A percentile compares a stretch with the other conserved stretches of the same genome.
Conservation (phyloP, 208 protist genomes). For the Leishmania arabica region DNA sequence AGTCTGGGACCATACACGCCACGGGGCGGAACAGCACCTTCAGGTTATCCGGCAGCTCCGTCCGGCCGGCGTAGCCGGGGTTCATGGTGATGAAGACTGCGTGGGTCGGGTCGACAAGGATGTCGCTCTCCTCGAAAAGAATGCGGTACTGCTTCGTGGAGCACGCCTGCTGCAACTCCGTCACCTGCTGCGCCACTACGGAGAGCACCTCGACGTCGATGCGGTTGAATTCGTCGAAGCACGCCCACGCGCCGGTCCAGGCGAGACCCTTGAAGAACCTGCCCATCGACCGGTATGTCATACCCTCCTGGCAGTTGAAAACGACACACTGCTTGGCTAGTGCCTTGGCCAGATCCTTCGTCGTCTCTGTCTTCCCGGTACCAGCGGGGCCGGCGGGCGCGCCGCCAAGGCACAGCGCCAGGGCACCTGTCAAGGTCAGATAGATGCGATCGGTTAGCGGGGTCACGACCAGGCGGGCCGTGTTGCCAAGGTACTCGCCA, state of each 20-base stretch:
- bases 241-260: conserved; percentile 97
- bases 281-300: conserved; percentile 96
- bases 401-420: conserved; percentile 94
- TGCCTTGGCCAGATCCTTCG: conserved; percentile 98
- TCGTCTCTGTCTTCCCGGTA: conserved; percentile 98
- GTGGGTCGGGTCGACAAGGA: conserved; percentile 94
- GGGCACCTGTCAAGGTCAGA: conserved; percentile 95
- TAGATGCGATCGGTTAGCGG: conserved; percentile 97
- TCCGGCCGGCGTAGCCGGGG: conserved; percentile 98
- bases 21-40: conserved; percentile 98
- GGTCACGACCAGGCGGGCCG: conserved; percentile 96
- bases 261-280: conserved; percentile 98
- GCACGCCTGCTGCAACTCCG: conserved; percentile 95
- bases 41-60: conserved; percentile 98
- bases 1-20: conserved; percentile 99
- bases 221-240: conserved; percentile 99
- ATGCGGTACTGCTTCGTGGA: conserved; percentile 92
- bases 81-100: conserved; percentile 99
- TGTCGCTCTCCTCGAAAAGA: conserved; percentile 94
- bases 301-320: conserved; percentile 98
- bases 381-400: conserved; percentile 96
- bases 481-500: conserved; percentile 98
- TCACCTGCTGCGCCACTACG: conserved; percentile 97
- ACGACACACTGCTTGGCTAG: conserved; percentile 98
- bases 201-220: conserved; percentile 98